A percentile compares a stretch with the other conserved stretches of the same genome.
Evolutionary conservation across 2,329 filamentous ascomycete species (phyloP).

Genomic region (Alternaria ventricosa): DNA sequence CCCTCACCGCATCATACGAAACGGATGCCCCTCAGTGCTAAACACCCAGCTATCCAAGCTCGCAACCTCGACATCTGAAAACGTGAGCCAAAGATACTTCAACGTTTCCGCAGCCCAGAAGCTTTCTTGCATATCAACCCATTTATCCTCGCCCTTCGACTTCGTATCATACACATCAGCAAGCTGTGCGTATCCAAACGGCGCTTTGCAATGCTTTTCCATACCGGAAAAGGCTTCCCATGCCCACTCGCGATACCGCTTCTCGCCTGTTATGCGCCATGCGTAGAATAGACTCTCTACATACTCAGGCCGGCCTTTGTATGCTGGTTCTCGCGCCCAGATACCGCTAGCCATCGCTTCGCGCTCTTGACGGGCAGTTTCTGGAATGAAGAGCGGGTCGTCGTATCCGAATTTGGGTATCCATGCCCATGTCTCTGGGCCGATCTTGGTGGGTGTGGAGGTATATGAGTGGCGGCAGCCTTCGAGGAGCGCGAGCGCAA

Average conservation of each 20-base stretch:
- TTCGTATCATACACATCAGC: constrained; percentile 41
- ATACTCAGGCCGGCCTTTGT: constrained; percentile 50
- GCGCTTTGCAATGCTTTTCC: constrained; percentile 47
- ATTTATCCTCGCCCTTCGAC: constrained; percentile 27
- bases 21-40: constrained; percentile 53
- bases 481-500: constrained; percentile 50
- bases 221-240: constrained; percentile 51
- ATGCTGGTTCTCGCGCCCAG: constrained; percentile 43
- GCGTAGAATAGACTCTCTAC: constrained; percentile 51
- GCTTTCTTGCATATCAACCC: constrained; percentile 49
- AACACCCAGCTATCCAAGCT: constrained; percentile 53
- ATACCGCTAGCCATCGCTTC: constrained; percentile 42
- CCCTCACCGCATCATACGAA: constrained; percentile 47
- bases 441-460: constrained; percentile 48
- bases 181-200: constrained; percentile 49
- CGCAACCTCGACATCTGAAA: constrained; percentile 43
- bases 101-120: constrained; percentile 51
- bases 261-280: constrained; percentile 50
- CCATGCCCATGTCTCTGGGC: constrained; percentile 50
- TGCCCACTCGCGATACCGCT: constrained; percentile 50
- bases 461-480: constrained; percentile 49
- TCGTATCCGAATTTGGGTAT: constrained; percentile 46
- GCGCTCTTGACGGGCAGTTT: constrained; percentile 30
- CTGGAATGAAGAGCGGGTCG: constrained; percentile 37
- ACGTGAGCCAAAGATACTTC: constrained; percentile 52